Evolutionary conservation across 2,329 filamentous ascomycete genomes (phyloP).

Genomic region (Neocucurbitaria cava): DNA sequence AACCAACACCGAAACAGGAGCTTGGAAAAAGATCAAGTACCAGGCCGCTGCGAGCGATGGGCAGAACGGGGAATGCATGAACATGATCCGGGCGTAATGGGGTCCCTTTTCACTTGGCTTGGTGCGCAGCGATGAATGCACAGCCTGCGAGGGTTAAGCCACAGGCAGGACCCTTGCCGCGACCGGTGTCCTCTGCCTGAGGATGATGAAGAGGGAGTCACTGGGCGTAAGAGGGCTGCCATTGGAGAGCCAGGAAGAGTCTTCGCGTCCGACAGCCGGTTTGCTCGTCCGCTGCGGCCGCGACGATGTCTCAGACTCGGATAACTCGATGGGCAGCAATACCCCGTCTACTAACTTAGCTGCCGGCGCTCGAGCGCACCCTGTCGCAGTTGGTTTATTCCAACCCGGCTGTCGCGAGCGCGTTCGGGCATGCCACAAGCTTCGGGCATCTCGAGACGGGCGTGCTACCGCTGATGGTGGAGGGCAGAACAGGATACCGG

Average conservation of each 20-base stretch:
- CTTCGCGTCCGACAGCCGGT: constrained; percentile 10
- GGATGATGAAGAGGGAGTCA: constrained; percentile 13
- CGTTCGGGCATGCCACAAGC: not conserved
- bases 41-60: constrained; percentile 30
- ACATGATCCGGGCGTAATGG: constrained; percentile 29
- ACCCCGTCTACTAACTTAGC: constrained; percentile 14
- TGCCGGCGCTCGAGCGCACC: constrained; percentile 21
- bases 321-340: constrained; percentile 38
- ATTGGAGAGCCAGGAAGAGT: constrained; percentile 12
- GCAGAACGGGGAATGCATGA: constrained; percentile 31
- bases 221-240: not conserved
- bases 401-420: not conserved
- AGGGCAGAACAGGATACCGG: not conserved
- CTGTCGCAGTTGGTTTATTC: constrained; percentile 1
- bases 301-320: constrained; percentile 24
- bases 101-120: constrained; percentile 24
- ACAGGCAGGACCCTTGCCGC: constrained; percentile 28
- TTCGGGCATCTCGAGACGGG: not conserved
- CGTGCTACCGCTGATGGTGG: constrained; percentile 5
- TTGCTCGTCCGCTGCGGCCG: constrained; percentile 16
- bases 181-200: constrained; percentile 37
- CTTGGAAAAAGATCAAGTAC: constrained; percentile 22
- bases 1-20: constrained; percentile 18
- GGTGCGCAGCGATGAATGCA: constrained; percentile 40
- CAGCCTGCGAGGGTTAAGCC: constrained; percentile 37